Evolutionary conservation across 306 rosid species (phyloP), one percentile per base, ranked within the genome.

Genomic region (Pterocarpus macrocarpus): DNA sequence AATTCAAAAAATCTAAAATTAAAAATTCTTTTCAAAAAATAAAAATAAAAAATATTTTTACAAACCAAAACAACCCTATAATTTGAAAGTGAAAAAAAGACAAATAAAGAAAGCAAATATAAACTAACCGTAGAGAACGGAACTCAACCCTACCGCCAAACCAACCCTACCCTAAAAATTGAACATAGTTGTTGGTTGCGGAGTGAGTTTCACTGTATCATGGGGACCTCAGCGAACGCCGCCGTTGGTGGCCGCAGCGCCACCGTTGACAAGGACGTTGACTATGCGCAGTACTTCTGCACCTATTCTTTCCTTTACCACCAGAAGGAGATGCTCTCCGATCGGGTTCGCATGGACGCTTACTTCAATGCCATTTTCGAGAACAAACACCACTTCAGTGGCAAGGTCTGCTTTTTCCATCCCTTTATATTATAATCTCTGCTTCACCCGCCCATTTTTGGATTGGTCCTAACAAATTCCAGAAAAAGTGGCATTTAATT

Each of bases 281-380:
- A 95, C 81, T 95, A 85, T 41, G 99, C 99, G 0, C 69, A 93
- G 8, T 95, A 95, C 86, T 95, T 95, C 83, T 95, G 97, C 89
- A 91, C 99, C 79, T 95, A 95, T 79, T 84, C 97, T 79, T 93
- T 93, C 56, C 93, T 95, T 10, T 95, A 89, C 81, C 99, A 95
- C 87, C 99, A 95, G 88, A 95, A 95, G 88, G 98, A 95, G 84
- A 95, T 93, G 99, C 99, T 95, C 77, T 95, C 94, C 36, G 99
- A 95, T 76, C 94, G 98, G 39, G 99, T 95, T 85, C 99, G 99
- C 76, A 95, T 95, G 99, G 97, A 95, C 81, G 92, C 98, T 81
- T 95, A 93, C 85, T 90, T 77, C 87, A 85, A 90, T 70, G 90
- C 99, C 77, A 87, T 95, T 80, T 92, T 93, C 59, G 70, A 86